Conservation (phyloP, 139 green algal species). For the Chlorella sp. region DNA sequence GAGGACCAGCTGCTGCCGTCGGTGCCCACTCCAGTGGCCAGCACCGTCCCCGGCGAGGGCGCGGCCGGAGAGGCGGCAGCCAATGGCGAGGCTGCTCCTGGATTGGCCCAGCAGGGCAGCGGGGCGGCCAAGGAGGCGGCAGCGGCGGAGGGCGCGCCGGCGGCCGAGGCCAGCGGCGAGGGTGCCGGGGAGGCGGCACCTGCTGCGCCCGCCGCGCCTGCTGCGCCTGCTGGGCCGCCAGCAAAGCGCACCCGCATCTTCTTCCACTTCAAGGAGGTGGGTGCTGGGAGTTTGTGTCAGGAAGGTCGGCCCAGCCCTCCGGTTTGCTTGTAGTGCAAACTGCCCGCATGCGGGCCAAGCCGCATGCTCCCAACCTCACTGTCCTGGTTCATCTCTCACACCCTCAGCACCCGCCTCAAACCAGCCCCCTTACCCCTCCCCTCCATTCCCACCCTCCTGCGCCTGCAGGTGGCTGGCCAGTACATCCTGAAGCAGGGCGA, state of each 20-base stretch:
- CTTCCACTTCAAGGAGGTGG: slow-evolving; percentile 52
- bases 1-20: slow-evolving; percentile 1
- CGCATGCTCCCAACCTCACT: too few relatives aligned
- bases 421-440: too few relatives aligned
- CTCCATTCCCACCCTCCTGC: too few relatives aligned
- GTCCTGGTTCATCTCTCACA: too few relatives aligned
- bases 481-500: slow-evolving; percentile 45
- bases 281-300: neutral
- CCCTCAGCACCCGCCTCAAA: too few relatives aligned
- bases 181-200: slow-evolving; percentile 17
- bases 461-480: slow-evolving; percentile 14
- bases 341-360: too few relatives aligned
- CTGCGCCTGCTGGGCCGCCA: neutral
- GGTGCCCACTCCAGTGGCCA: neutral
- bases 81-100: neutral
- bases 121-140: neutral
- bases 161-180: neutral
- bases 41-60: too few relatives aligned
- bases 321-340: too few relatives aligned
- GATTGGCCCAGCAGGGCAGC: neutral
- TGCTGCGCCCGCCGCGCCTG: neutral
- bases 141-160: neutral
- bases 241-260: slow-evolving; percentile 22
- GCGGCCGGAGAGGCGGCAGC: neutral
- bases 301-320: neutral